Base-by-base conservation (phyloP, 83 land plant species). In the Diphasiastrum complanatum region DNA sequence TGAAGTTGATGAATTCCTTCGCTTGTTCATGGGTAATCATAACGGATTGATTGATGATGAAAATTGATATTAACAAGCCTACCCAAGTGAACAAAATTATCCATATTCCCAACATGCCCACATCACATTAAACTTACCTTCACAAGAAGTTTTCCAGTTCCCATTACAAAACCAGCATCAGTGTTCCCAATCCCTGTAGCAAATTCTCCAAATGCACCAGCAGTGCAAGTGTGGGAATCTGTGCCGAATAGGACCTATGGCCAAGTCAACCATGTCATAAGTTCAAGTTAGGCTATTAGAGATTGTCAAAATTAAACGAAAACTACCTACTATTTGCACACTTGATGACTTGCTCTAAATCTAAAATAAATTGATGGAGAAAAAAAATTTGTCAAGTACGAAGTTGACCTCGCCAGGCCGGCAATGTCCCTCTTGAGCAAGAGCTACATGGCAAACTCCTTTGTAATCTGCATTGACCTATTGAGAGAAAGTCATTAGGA, bases 361-460 rank as follows among this genome's bases (percentile, higher is more conserved):
- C n/a, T n/a, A n/a, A n/a, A n/a, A n/a, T n/a, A n/a, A n/a, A n/a
- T n/a, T n/a, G n/a, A n/a, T n/a, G n/a, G n/a, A n/a, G n/a, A n/a
- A n/a, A n/a, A n/a, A n/a, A n/a, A n/a, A n/a, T n/a, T n/a, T n/a
- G 26, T 29, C 3, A 26, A 24, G 28, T 24, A 6, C 45, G 20
- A 64, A 4, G 16, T 28, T 29, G 50, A 92, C 97, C 95, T 92
- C 97, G 46, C 97, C 96, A 47, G 98, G 98, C 63, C 91, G 74
- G 65, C 98, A 92, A 57, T 88, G 98, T 38, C 96, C 98, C 75
- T 92, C 98, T 75, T 92, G 91, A 12, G 98, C 98, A 65, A 92
- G 84, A 35, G 98, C 98, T 61, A 92, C 74, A 68, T 92, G 95
- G 53, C 98, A 92, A 48, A 92, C 96, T 51, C 97, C 97, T 70